phyloP scores from a whole-genome alignment of 73 alveolate genomes.

The Tetrahymena elliotti region DNA sequence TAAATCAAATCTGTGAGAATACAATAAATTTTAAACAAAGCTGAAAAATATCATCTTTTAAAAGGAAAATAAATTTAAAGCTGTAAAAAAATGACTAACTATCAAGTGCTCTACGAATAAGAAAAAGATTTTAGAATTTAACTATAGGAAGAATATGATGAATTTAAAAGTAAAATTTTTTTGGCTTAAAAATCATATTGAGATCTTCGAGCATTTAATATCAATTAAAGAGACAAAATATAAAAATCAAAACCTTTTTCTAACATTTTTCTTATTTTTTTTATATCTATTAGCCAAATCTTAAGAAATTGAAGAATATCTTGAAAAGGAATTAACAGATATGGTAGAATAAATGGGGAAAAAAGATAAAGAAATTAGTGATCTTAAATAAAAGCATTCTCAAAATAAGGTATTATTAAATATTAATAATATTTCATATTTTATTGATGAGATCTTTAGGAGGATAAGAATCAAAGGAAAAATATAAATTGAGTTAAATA shows the following conservation, averaged over 20 bases:
- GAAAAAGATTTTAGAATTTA: not conserved
- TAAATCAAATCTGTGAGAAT: not conserved
- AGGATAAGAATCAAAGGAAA: not conserved
- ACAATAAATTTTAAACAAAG: not conserved
- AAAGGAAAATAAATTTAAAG: not conserved
- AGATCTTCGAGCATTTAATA: not conserved
- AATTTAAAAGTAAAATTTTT: not conserved
- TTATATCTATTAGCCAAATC: not conserved
- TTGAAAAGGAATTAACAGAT: not conserved
- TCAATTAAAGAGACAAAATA: not conserved
- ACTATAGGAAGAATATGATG: not conserved
- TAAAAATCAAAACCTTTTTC: not conserved
- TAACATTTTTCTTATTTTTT: not conserved
- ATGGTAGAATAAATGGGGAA: not conserved
- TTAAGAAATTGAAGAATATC: not conserved
- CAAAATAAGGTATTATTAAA: not conserved
- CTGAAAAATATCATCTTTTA: not conserved
- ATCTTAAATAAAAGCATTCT: not conserved
- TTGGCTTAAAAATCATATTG: not conserved
- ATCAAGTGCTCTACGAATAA: not conserved
- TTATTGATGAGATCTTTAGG: not conserved
- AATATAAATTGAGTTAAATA: no score
- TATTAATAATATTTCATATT: not conserved
- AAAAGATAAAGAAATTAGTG: not conserved
- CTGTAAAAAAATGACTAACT: not conserved